Conservation (phyloP, 345 rosid species). For the Microcos paniculata region DNA sequence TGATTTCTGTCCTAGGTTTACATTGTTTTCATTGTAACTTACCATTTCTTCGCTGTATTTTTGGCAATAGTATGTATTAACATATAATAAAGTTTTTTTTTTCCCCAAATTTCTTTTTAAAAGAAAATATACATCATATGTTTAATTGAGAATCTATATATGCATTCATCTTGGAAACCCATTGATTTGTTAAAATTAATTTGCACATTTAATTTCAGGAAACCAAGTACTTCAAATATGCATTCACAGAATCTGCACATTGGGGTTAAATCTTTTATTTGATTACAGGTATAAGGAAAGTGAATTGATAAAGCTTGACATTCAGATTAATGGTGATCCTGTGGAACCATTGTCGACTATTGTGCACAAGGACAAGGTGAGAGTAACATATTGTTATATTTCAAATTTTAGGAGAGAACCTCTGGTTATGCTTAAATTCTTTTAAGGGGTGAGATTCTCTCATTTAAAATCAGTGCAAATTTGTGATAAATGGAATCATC, state of each 20-base stretch:
- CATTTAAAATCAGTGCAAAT: too few relatives aligned
- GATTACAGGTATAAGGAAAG: conserved; percentile 77
- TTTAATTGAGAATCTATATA: neutral
- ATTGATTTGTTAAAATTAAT: neutral
- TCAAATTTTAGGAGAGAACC: neutral
- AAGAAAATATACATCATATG: neutral
- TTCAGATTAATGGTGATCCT: conserved; percentile 75
- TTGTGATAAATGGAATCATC: too few relatives aligned
- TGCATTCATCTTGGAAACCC: neutral
- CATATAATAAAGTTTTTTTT: neutral
- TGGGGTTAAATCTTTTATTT: conserved; percentile 18
- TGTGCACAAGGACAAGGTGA: conserved; percentile 92
- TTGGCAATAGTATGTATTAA: neutral
- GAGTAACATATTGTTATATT: neutral
- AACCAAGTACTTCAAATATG: neutral
- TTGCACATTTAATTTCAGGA: neutral
- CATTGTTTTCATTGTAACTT: neutral
- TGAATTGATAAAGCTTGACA: conserved; percentile 81
- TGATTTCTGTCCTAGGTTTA: neutral
- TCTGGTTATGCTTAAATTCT: too few relatives aligned
- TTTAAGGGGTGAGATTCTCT: too few relatives aligned
- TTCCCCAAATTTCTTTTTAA: neutral
- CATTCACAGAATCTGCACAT: neutral
- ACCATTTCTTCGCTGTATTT: neutral
- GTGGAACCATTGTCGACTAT: conserved; percentile 94